These are phyloP conservation scores for Urochloa ruziziensis DNA, from an alignment of 176 grass and related monocot species.

Conservation along the genomic window DNA sequence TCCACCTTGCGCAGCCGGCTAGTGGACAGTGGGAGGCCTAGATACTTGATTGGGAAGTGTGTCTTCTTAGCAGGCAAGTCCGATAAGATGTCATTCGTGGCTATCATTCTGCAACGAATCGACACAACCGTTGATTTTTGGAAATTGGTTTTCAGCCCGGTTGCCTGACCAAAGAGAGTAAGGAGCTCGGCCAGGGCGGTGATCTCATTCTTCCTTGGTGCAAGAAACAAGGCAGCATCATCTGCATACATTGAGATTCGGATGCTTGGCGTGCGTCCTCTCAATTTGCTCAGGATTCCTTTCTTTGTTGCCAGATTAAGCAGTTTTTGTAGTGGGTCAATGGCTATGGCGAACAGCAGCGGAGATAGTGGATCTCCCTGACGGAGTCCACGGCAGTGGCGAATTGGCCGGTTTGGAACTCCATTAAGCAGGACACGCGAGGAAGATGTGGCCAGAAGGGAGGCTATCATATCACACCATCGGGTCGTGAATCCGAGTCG, in stretches of 20 bases:
- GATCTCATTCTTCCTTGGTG: background rate
- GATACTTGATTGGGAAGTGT: no score
- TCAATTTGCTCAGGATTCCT: background rate
- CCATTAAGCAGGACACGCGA: background rate
- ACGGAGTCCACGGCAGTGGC: background rate
- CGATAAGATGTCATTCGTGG: no score
- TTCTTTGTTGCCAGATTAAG: background rate
- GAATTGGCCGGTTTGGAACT: rapidly evolving
- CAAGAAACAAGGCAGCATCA: background rate
- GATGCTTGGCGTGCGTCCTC: rapidly evolving
- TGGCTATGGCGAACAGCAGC: background rate
- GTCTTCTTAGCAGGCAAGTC: no score
- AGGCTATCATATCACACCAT: background rate
- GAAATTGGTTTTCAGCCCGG: no score
- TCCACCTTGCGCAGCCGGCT: no score
- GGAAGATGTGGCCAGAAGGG: background rate
- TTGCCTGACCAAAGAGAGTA: no score
- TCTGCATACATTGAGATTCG: background rate
- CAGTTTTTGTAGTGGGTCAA: background rate
- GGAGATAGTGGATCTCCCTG: background rate
- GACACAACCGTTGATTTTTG: no score
- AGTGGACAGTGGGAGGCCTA: no score
- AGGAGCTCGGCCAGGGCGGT: no score
- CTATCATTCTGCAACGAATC: no score
- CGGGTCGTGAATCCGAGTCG: background rate